Base-by-base conservation (phyloP, 345 rosid species). In the Lepidium sativum region DNA sequence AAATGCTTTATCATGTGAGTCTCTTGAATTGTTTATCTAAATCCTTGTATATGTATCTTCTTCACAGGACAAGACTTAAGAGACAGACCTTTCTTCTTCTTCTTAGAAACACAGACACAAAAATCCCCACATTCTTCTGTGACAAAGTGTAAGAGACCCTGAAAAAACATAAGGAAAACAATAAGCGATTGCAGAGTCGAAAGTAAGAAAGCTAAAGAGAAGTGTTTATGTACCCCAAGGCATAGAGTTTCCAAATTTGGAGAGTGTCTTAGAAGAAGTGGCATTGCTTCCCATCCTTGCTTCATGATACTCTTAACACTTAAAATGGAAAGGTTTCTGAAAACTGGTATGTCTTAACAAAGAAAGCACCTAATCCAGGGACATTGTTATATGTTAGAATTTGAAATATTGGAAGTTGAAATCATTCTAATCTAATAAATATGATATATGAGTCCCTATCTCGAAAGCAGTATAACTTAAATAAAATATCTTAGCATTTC, bases 201-300 rank as follows among this genome's bases (percentile, higher is more conserved):
- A 35, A 17, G 6, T 25, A 14, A n/a, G n/a, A 20, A 2, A 57
- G 18, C 64, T 57, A 33, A 35, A 63, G 10, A 35, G 4, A 67
- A 45, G 20, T 31, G 12, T 44, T 60, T 25, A 32, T 14, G 11
- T 51, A 69, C 73, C 67, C 23, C 67, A 42, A 69, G 4, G 38
- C 0, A 14, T 32, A 69, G 18, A 41, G 0, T 32, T 42, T 60
- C 67, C 8, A 69, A 40, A 15, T 16, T 17, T 60, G 73, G 67
- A 60, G 31, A 51, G 38, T n/a, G 60, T 31, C 47, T 51, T 15
- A 69, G 47, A 42, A 69, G 61, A 60, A 32, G 25, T 60, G 67
- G 67, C 67, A 69, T 42, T 51, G 61, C 73, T 69, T 69, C 31
- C 73, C 73, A 69, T 60, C 73, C 29, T 25, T 25, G 29, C 29